Base-by-base conservation (phyloP, 768 basidiomycete species). In the Strobilomyces confusus region DNA sequence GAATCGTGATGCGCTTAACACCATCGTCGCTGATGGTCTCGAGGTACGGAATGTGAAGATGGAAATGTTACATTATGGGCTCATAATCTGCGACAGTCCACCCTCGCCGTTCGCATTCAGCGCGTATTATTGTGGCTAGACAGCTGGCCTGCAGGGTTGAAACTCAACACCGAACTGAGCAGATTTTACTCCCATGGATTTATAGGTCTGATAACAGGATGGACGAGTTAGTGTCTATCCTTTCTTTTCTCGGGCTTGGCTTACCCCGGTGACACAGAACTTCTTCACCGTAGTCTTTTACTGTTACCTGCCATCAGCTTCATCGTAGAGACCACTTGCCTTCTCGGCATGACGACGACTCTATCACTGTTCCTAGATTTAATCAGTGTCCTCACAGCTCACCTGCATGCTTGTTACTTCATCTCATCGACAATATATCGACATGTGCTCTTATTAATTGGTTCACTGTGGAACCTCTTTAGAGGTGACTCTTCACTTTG, bases 91-190 rank as follows among this genome's bases (percentile, higher is more conserved):
- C 15, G 51, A 37, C 32, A 71, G 68, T 55, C 56, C 26, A 54
- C 60, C 7, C 57, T 69, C 1, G 66, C 67, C 36, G 26, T 63
- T 52, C 70, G 73, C 44, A 66, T 87, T 9, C 77, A 80, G 40
- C 70, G 73, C 15, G 75, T 78, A 0, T 74, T 98, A 2, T 61
- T 76, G 1, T 98, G 94, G 95, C 77, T 99, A 13, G 89, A 97
- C 66, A 83, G 88, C 55, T 98, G 95, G 95, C 95, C 95, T 0
- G 93, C 86, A 2, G 95, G 97, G 1, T 73, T 99, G 37, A 99
- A 99, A 70, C 83, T 99, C 48, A 98, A 98, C 63, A 91, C 92
- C 0, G 91, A 98, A 60, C 78, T 99, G n/a, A 91, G 92, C 60
- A 75, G 77, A 23, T 88, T 97, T 65, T 88, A 92, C 62, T 82